Conservation (phyloP, 2,329 filamentous ascomycete species). For the Penicillium polonicum region DNA sequence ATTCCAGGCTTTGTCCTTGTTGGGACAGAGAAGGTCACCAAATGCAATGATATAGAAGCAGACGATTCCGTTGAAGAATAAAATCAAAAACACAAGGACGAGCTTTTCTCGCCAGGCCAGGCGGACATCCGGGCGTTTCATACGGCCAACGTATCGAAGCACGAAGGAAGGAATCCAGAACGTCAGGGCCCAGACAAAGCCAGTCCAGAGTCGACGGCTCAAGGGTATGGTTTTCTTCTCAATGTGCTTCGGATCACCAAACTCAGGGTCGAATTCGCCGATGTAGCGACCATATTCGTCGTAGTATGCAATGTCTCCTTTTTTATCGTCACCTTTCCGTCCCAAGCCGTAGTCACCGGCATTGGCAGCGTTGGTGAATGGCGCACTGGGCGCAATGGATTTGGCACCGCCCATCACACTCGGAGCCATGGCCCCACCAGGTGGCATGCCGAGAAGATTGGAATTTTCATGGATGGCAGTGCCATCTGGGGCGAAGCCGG, state of each 20-base stretch:
- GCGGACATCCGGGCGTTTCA: conserved; percentile 95
- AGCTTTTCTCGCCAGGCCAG: conserved; percentile 98
- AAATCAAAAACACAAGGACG: conserved; percentile 75
- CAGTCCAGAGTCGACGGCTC: conserved; percentile 74
- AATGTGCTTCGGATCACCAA: conserved; percentile 73
- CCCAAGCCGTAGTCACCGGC: conserved; percentile 88
- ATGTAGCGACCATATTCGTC: conserved; percentile 66
- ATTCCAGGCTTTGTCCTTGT: conserved; percentile 87
- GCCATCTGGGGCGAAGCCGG: conserved; percentile 66
- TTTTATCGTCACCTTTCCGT: conserved; percentile 75
- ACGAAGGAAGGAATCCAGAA: conserved; percentile 92
- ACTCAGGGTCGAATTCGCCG: conserved; percentile 71
- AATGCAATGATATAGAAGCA: conserved; percentile 93
- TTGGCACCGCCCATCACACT: conserved; percentile 54
- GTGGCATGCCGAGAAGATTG: conserved; percentile 55
- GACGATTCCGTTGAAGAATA: conserved; percentile 74
- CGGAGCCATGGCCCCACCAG: conserved; percentile 51
- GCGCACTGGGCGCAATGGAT: conserved; percentile 49
- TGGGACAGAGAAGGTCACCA: conserved; percentile 81
- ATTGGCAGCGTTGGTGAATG: conserved; percentile 51
- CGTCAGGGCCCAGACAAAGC: conserved; percentile 78
- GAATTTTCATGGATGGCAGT: conserved; percentile 58
- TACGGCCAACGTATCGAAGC: conserved; percentile 78
- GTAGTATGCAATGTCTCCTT: conserved; percentile 70
- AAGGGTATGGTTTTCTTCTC: conserved; percentile 65